Percentiles rank a stretch among this genome's conserved stretches.
Evolutionary conservation across 148 eudicot genomes (phyloP).

Genomic region (Vaccinium darrowii): DNA sequence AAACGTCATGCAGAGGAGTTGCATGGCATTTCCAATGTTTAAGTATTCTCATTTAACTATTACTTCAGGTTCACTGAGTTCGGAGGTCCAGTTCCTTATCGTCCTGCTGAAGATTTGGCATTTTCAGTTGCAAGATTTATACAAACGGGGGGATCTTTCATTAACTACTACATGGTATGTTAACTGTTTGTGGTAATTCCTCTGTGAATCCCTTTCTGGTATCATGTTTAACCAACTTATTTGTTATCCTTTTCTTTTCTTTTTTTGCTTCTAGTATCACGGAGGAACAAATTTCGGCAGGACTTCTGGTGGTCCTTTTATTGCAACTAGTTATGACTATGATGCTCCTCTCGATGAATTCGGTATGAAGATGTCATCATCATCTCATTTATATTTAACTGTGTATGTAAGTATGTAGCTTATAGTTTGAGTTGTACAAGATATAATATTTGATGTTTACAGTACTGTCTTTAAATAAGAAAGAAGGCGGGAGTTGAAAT

Average conservation of each 20-base stretch:
- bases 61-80: conserved; percentile 71
- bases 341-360: conserved; percentile 87
- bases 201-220: background rate
- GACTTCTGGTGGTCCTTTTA: conserved; percentile 74
- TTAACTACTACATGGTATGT: conserved; percentile 87
- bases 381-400: background rate
- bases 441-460: background rate
- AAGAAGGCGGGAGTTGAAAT: background rate
- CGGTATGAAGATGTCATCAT: conserved; percentile 32
- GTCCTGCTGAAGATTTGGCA: conserved; percentile 88
- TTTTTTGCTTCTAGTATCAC: conserved; percentile 47
- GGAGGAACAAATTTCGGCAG: conserved; percentile 89
- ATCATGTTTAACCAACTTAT: background rate
- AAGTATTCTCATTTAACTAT: background rate
- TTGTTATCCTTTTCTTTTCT: background rate
- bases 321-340: conserved; percentile 81
- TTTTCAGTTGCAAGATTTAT: conserved; percentile 82
- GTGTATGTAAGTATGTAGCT: background rate
- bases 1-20: background rate
- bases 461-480: conserved; percentile 4
- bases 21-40: background rate
- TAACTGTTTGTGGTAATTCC: conserved; percentile 3
- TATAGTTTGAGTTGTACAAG: background rate
- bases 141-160: conserved; percentile 77
- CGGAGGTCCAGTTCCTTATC: conserved; percentile 74